Conservation (phyloP, 495 filamentous ascomycete species). For the Trichoderma orchidacearum region DNA sequence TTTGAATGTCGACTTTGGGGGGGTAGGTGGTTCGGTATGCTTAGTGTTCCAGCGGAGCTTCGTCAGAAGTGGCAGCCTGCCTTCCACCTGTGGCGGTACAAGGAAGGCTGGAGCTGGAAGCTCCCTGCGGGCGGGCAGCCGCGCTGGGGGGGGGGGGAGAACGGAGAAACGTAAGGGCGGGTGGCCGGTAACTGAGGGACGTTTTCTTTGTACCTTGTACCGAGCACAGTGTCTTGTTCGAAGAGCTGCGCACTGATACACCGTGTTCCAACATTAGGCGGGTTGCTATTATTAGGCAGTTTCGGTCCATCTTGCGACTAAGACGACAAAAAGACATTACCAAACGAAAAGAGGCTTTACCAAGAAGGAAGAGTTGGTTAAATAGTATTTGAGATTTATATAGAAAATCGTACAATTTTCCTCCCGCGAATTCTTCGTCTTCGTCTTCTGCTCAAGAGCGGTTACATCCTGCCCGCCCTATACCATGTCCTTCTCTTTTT, state of each 20-base stretch:
- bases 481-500: neutral
- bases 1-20: neutral
- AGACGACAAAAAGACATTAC: neutral
- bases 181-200: neutral
- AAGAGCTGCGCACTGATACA: too few species aligned
- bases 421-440: too few species aligned
- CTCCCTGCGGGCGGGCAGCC: neutral
- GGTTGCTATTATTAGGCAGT: neutral
- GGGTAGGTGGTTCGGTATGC: neutral
- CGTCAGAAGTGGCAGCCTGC: conserved; percentile 1
- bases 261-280: too few species aligned
- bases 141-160: neutral
- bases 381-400: neutral
- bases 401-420: neutral
- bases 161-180: conserved; percentile 2
- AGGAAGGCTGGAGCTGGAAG: neutral
- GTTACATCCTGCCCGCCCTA: neutral
- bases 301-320: neutral
- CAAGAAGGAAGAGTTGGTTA: neutral
- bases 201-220: too few species aligned
- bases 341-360: neutral
- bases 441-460: neutral
- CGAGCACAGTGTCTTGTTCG: too few species aligned
- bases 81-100: neutral
- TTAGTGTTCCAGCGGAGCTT: neutral